Percentiles rank a stretch among this genome's conserved stretches.
These are phyloP conservation scores for Xylaria cubensis DNA, from an alignment of 495 filamentous ascomycete species.

Conservation along the genomic window DNA sequence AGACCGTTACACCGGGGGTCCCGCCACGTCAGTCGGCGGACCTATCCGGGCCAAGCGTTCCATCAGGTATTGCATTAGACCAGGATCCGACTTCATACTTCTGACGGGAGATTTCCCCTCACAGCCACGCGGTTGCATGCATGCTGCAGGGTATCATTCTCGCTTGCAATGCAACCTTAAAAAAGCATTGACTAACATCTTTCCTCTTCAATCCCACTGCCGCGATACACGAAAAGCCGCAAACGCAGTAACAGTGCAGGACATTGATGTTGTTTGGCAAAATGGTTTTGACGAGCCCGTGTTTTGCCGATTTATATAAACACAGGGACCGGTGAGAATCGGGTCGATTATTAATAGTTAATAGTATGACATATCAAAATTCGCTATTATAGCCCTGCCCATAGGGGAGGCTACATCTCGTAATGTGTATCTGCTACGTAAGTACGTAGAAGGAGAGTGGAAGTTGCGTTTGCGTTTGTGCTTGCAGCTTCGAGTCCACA, in stretches of 20 bases:
- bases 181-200: background rate
- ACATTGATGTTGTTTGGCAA: background rate
- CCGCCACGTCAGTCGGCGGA: background rate
- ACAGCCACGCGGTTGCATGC: conserved; percentile 14
- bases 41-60: background rate
- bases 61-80: background rate
- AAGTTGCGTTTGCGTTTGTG: background rate
- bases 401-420: background rate
- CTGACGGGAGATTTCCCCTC: background rate
- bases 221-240: conserved; percentile 19
- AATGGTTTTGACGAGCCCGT: background rate
- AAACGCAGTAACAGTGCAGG: background rate
- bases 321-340: conserved; percentile 5
- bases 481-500: conserved; percentile 5
- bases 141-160: conserved; percentile 15
- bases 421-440: background rate
- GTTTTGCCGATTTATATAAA: conserved; percentile 16
- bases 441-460: background rate
- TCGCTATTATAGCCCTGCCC: background rate
- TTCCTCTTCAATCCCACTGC: background rate
- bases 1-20: background rate
- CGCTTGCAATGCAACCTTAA: conserved; percentile 19
- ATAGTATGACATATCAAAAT: background rate
- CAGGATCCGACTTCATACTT: background rate
- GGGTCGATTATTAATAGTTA: background rate